Conservation (phyloP, 768 basidiomycete species). For the Russula lepida region DNA sequence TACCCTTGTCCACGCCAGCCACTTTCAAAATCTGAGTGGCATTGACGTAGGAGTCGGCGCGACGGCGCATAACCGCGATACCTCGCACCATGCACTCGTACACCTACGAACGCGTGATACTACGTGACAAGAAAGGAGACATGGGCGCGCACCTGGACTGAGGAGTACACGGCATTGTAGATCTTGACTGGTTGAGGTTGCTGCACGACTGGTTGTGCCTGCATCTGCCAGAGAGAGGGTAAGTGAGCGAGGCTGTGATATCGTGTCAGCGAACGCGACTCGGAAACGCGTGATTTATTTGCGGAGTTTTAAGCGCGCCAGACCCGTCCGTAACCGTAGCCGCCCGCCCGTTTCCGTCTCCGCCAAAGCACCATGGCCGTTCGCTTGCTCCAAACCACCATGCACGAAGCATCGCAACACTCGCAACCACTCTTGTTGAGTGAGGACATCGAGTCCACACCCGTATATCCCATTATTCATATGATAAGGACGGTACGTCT, state of each 20-base stretch:
- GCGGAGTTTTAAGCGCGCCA: constrained; percentile 19
- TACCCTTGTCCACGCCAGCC: constrained; percentile 94
- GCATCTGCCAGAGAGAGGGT: constrained; percentile 3
- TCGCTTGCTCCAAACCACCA: not conserved
- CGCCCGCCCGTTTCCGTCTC: not conserved
- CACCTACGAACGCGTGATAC: constrained; percentile 44
- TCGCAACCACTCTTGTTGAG: constrained; percentile 36
- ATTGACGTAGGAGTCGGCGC: constrained; percentile 92
- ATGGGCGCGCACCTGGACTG: constrained; percentile 56
- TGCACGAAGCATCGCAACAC: constrained; percentile 22
- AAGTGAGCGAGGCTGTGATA: not conserved
- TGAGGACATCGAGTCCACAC: constrained; percentile 47
- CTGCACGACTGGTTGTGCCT: constrained; percentile 13
- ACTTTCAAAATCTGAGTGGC: constrained; percentile 99
- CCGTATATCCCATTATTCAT: constrained; percentile 77
- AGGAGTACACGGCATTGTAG: constrained; percentile 89
- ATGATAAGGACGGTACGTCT: constrained; percentile 55
- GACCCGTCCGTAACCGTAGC: not conserved
- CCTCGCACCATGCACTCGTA: constrained; percentile 98
- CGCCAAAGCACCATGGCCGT: too few relatives aligned
- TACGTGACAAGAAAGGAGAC: constrained; percentile 7
- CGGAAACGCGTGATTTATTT: constrained; percentile 18
- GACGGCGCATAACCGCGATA: constrained; percentile 96
- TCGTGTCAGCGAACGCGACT: not conserved
- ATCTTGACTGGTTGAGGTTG: constrained; percentile 59